These are phyloP conservation scores for Dipodascopsis uninucleata DNA, from an alignment of 805 yeast species.

Conservation along the genomic window DNA sequence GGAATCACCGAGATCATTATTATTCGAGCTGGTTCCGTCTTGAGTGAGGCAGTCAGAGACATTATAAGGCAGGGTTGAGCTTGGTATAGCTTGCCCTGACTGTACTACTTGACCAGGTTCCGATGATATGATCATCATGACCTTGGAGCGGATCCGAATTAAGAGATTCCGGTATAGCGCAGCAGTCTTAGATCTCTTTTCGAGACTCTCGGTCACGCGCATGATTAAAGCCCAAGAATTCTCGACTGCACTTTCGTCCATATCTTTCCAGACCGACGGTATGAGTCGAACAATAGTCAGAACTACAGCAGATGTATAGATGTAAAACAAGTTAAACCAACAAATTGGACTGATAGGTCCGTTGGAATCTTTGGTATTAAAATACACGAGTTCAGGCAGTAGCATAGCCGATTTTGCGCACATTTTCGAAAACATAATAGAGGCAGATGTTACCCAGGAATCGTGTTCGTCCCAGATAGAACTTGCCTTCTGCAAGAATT, in stretches of 20 bases:
- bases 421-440: conserved; percentile 2
- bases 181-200: too few species aligned
- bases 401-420: conserved; percentile 23
- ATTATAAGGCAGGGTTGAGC: too few species aligned
- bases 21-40: too few species aligned
- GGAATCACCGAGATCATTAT: too few species aligned
- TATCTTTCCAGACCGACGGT: conserved; percentile 26
- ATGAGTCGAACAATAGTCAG: conserved; percentile 31
- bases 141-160: too few species aligned
- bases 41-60: too few species aligned
- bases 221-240: too few species aligned
- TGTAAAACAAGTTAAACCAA: conserved; percentile 32
- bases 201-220: too few species aligned
- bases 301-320: conserved; percentile 31
- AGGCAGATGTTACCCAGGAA: neutral
- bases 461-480: conserved; percentile 21
- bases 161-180: too few species aligned
- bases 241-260: conserved; percentile 8
- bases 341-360: conserved; percentile 25
- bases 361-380: conserved; percentile 10
- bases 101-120: too few species aligned
- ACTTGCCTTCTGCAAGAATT: conserved; percentile 30
- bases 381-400: conserved; percentile 18
- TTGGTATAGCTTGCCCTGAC: too few species aligned
- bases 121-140: too few species aligned